A percentile compares a stretch with the other conserved stretches of the same genome.
Evolutionary conservation across 192 early-diverging fungal species (phyloP).

Genomic region (Dimargaris xerosporica): DNA sequence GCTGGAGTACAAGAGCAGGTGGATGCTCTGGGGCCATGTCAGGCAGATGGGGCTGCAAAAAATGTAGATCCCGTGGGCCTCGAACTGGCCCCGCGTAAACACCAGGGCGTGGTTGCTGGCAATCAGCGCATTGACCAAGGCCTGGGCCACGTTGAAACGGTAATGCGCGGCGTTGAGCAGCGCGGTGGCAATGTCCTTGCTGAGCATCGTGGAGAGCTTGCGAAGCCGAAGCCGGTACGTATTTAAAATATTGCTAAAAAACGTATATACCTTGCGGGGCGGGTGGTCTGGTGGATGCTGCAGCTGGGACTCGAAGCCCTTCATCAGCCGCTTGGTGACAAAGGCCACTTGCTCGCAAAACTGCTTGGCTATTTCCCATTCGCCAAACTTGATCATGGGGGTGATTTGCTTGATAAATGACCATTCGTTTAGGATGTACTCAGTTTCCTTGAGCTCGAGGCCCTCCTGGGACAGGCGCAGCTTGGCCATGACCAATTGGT

Average conservation of each 20-base stretch:
- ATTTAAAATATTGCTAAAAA: constrained; percentile 23
- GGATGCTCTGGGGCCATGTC: constrained; percentile 30
- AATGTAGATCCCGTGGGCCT: constrained; percentile 54
- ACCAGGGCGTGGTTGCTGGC: constrained; percentile 60
- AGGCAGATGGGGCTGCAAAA: constrained; percentile 49
- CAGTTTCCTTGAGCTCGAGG: constrained; percentile 51
- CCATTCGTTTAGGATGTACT: constrained; percentile 72
- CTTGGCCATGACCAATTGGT: constrained; percentile 59
- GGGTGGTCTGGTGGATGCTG: constrained; percentile 21
- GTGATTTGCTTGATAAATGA: constrained; percentile 55
- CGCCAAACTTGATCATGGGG: constrained; percentile 52
- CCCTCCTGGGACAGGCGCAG: constrained; percentile 38
- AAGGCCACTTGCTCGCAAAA: constrained; percentile 43
- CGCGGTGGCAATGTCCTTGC: constrained; percentile 24
- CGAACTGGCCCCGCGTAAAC: constrained; percentile 44
- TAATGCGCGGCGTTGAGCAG: constrained; percentile 64
- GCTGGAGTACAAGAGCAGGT: constrained; percentile 36
- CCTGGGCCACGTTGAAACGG: constrained; percentile 36
- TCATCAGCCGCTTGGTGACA: constrained; percentile 20
- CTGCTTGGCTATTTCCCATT: constrained; percentile 53
- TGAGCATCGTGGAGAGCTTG: constrained; percentile 26
- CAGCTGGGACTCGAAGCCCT: constrained; percentile 16
- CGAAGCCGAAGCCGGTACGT: constrained; percentile 26
- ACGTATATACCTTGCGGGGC: constrained; percentile 25
- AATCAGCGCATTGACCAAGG: constrained; percentile 43